phyloP scores from a whole-genome alignment of 2,329 filamentous ascomycete species.

The Botrytis medusae region DNA sequence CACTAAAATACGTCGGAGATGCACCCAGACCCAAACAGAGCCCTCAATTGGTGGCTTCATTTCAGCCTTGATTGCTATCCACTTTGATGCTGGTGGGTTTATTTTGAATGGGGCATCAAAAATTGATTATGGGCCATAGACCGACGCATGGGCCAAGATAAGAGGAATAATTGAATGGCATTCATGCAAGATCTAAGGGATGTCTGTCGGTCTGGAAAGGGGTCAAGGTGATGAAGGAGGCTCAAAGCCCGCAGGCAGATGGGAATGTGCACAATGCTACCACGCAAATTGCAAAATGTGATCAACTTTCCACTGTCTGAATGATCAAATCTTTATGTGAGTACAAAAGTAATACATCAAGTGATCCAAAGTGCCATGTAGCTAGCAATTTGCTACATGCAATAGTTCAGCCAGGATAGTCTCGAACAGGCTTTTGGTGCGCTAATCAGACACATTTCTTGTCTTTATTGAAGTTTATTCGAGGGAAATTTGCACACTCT shows the following conservation, averaged over 20 bases:
- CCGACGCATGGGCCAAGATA: conserved; percentile 5
- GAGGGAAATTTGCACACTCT: not conserved
- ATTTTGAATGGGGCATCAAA: not conserved
- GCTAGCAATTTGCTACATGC: not conserved
- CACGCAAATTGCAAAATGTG: not conserved
- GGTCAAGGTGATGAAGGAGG: not conserved
- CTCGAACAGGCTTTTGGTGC: not conserved
- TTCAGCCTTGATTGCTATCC: conserved; percentile 4
- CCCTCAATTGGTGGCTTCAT: not conserved
- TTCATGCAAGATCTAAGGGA: not conserved
- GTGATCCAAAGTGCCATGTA: not conserved
- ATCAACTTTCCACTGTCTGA: not conserved
- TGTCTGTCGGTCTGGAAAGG: not conserved
- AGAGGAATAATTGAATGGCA: not conserved
- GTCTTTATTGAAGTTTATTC: not conserved
- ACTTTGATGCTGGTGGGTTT: not conserved
- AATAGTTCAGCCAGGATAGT: not conserved
- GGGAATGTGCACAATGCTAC: not conserved
- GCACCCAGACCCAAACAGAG: not conserved
- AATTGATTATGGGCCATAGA: not conserved
- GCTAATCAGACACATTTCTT: not conserved
- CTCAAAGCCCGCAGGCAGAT: not conserved
- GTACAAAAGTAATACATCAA: not conserved
- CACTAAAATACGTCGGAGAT: not conserved
- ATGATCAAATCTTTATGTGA: not conserved